Base-by-base conservation (phyloP, 1,284 basidiomycete species). In the Porogramme epimiltina region DNA sequence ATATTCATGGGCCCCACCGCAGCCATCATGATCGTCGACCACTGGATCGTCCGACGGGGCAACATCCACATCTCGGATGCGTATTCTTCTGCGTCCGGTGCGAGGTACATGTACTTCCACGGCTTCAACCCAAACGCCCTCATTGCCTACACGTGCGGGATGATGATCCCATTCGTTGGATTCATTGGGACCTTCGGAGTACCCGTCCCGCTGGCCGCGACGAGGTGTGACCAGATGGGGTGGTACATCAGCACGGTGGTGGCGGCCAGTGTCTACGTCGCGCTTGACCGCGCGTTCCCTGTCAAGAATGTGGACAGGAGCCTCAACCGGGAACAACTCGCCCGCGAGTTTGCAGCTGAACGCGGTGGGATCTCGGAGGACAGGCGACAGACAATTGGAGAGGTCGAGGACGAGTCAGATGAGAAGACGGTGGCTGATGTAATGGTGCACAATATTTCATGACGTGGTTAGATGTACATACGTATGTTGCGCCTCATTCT, bases 1-100 rank as follows among this genome's bases (percentile, higher is more conserved):
- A 65, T 66, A 47, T 66, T 65, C 61, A 63, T 66, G 60, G 65
- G 65, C 13, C 65, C 63, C 2, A 61, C 61, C 11, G 63, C 63
- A 2, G 63, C 63, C 20, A 62, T 66, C 55, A 65, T 65, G 63
- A 62, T 65, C 42, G 47, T 55, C 38, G 63, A 65, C 62, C 65
- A 65, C 54, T 66, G 63, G 62, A 36, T 65, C 56, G 59, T 66
- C 23, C 62, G 61, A 39, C 47, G 45, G 25, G 63, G 63, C 3
- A 65, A 66, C 40, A 59, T 66, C 53, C 36, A 54, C 16, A 54
- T 66, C 49, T 43, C 40, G 37, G 54, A 62, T 22, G 60, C 58
- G 42, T 66, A 63, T 53, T 55, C 51, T 19, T 63, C 62, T 19
- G 23, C 24, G 37, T 51, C 53, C n/a, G 58, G 58, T 20, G 48